These are phyloP conservation scores for Hanseniaspora osmophila DNA, from an alignment of 805 yeast genomes.

Conservation along the genomic window DNA sequence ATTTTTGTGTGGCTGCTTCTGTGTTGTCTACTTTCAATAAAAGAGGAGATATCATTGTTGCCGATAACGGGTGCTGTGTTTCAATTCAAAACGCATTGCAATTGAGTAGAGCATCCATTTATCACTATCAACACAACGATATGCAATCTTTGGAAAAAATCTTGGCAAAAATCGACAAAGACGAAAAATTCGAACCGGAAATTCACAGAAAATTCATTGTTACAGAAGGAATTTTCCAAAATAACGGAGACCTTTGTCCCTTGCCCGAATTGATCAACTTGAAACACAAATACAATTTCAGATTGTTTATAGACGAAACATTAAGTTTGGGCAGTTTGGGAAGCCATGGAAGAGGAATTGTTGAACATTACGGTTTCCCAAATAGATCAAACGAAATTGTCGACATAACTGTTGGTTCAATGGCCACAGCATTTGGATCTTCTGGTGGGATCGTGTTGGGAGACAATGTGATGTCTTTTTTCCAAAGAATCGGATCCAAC, in stretches of 20 bases:
- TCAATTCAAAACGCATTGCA: slow-evolving; percentile 79
- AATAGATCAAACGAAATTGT: slow-evolving; percentile 39
- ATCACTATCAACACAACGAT: slow-evolving; percentile 72
- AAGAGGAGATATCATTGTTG: slow-evolving; percentile 86
- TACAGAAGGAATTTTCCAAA: slow-evolving; percentile 80
- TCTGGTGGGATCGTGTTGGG: slow-evolving; percentile 95
- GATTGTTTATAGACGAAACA: slow-evolving; percentile 79
- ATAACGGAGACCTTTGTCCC: slow-evolving; percentile 66
- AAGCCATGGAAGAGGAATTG: slow-evolving; percentile 66
- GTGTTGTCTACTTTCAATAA: slow-evolving; percentile 88
- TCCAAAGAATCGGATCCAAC: slow-evolving; percentile 78
- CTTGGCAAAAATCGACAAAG: slow-evolving; percentile 44
- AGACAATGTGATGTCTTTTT: slow-evolving; percentile 64
- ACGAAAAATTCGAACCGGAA: slow-evolving; percentile 47
- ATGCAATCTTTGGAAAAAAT: slow-evolving; percentile 65
- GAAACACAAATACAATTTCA: slow-evolving; percentile 69
- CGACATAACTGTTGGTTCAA: slow-evolving; percentile 75
- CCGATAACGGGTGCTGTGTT: slow-evolving; percentile 63
- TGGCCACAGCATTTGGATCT: slow-evolving; percentile 69
- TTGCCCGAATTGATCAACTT: slow-evolving; percentile 55
- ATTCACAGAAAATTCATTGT: slow-evolving; percentile 81
- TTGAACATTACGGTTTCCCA: slow-evolving; percentile 57
- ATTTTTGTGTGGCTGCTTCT: slow-evolving; percentile 71
- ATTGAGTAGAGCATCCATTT: slow-evolving; percentile 71
- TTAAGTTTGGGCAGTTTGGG: slow-evolving; percentile 82